These are phyloP conservation scores for Penstemon eatonii DNA, from an alignment of 257 asterid genomes.

Conservation along the genomic window DNA sequence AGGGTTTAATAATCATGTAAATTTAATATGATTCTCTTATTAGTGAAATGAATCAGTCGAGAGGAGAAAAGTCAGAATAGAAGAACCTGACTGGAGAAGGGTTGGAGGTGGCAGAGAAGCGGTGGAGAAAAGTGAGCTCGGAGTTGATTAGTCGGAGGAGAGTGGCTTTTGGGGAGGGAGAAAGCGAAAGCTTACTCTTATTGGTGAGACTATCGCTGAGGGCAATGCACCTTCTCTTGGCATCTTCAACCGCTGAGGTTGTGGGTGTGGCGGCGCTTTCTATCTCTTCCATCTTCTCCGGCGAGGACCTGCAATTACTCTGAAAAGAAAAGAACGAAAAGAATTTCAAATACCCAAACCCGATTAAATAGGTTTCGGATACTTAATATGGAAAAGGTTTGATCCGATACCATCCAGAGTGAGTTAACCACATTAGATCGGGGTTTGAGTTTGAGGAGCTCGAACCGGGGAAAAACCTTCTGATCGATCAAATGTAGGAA, in stretches of 20 bases:
- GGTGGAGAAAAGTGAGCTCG: conserved; percentile 77
- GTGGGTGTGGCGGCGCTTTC: conserved; percentile 23
- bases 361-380: too few species aligned
- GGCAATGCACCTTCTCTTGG: conserved; percentile 58
- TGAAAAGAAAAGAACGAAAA: too few species aligned
- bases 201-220: conserved; percentile 45
- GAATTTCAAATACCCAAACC: too few species aligned
- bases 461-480: too few species aligned
- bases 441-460: too few species aligned
- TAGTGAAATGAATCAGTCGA: neutral
- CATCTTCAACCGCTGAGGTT: conserved; percentile 43
- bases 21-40: neutral
- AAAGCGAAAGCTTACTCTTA: conserved; percentile 32
- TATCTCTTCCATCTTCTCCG: conserved; percentile 34
- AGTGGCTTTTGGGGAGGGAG: conserved; percentile 49
- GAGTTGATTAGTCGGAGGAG: conserved; percentile 64
- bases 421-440: too few species aligned
- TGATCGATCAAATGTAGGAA: too few species aligned
- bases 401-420: too few species aligned
- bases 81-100: conserved; percentile 48
- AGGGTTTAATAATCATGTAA: neutral
- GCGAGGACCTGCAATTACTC: neutral
- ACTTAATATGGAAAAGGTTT: too few species aligned
- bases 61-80: neutral
- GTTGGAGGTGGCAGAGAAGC: conserved; percentile 43